A percentile compares a stretch with the other conserved stretches of the same genome.
Conservation (phyloP, 495 filamentous ascomycete genomes). For the Aspergillus haitiensis region DNA sequence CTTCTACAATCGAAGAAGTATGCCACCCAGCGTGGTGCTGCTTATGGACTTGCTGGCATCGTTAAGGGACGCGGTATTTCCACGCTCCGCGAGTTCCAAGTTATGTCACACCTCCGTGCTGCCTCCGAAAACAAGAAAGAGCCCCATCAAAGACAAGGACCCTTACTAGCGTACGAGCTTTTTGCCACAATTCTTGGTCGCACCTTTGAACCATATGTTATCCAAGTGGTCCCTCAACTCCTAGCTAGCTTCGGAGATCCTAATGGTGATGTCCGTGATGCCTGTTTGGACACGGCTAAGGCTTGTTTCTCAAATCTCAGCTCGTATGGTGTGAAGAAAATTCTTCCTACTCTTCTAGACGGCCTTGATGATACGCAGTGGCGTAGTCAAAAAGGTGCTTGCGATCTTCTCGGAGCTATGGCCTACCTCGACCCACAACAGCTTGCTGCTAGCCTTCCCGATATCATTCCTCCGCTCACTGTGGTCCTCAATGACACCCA, state of each 20-base stretch:
- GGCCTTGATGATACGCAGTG: conserved; percentile 94
- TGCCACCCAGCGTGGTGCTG: conserved; percentile 85
- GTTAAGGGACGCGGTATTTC: conserved; percentile 80
- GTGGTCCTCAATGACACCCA: conserved; percentile 94
- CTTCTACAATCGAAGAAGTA: conserved; percentile 84
- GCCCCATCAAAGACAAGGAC: conserved; percentile 80
- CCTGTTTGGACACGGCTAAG: conserved; percentile 89
- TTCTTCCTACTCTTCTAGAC: conserved; percentile 87
- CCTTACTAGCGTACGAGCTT: conserved; percentile 86
- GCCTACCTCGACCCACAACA: conserved; percentile 96
- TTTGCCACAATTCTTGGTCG: conserved; percentile 81
- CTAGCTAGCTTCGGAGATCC: conserved; percentile 85
- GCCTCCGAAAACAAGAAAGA: conserved; percentile 93
- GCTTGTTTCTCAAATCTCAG: conserved; percentile 89
- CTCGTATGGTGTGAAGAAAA: conserved; percentile 92
- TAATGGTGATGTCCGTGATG: conserved; percentile 85
- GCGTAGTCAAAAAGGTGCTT: conserved; percentile 97
- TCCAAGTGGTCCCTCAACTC: conserved; percentile 90
- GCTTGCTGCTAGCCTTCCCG: conserved; percentile 84
- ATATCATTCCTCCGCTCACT: conserved; percentile 94
- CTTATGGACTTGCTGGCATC: conserved; percentile 91
- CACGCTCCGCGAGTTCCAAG: conserved; percentile 79
- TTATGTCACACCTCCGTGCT: conserved; percentile 73
- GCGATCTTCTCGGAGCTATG: conserved; percentile 94
- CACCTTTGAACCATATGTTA: conserved; percentile 92